phyloP scores from a whole-genome alignment of 306 rosid genomes.

The Glycine soja region DNA sequence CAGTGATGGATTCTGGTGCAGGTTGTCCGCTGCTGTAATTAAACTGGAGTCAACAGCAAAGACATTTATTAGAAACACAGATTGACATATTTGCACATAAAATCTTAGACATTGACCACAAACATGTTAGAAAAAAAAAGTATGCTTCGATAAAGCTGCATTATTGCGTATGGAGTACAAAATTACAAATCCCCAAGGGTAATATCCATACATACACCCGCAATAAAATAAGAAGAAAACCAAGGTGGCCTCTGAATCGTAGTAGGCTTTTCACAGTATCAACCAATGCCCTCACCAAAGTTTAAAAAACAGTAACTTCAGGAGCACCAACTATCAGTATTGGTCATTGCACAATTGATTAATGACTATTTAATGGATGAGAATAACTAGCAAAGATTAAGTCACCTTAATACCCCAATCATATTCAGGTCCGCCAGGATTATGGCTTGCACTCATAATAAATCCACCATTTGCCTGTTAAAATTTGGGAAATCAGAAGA shows the following conservation, averaged over 20 bases:
- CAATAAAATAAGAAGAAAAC: neutral
- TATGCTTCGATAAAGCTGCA: neutral
- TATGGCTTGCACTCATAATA: conserved; percentile 98
- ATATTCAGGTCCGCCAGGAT: conserved; percentile 98
- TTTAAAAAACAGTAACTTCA: conserved; percentile 13
- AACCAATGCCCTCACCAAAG: conserved; percentile 6
- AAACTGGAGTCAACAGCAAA: conserved; percentile 63
- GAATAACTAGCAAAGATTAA: conserved; percentile 34
- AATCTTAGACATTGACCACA: conserved; percentile 31
- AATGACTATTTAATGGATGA: conserved; percentile 13
- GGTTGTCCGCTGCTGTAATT: conserved; percentile 98
- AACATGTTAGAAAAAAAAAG: conserved; percentile 17
- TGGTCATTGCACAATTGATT: conserved; percentile 34
- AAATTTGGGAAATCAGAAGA: conserved; percentile 41
- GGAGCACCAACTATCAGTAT: conserved; percentile 3
- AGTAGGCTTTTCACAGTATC: conserved; percentile 30
- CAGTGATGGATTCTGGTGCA: conserved; percentile 98
- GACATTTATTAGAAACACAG: conserved; percentile 50
- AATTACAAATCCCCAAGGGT: conserved; percentile 6
- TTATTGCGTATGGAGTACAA: neutral
- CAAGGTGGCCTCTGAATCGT: conserved; percentile 36
- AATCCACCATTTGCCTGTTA: conserved; percentile 96
- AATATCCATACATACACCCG: neutral
- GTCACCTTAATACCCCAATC: conserved; percentile 99
- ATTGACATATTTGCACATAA: conserved; percentile 24